Base-by-base conservation (phyloP, 1,139 yeast species). In the Hemisphaericaspora xylanilytica region DNA sequence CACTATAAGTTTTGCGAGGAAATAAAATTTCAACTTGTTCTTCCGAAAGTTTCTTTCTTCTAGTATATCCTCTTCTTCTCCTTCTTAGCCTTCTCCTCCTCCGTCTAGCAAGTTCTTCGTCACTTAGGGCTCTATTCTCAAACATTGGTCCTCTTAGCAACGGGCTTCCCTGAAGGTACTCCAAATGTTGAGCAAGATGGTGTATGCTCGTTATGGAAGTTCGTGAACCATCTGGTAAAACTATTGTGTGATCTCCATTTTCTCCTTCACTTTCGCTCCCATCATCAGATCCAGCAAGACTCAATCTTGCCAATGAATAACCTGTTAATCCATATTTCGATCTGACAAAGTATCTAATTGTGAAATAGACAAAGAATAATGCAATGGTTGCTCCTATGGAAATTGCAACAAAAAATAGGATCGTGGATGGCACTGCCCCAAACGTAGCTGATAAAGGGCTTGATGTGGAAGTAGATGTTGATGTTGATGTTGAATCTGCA, bases 21-120 rank as follows among this genome's bases (percentile, higher is more conserved):
- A 85, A 85, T 37, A 81, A 61, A 34, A 70, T 71, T 39, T 85
- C 81, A 17, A 85, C 80, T 51, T 85, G 85, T 10, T 68, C 75
- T 30, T 70, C 69, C 0, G 86, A 69, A 41, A 83, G 64, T 50
- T 74, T 74, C 53, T 73, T 72, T 71, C 77, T 78, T 46, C 70
- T 68, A 22, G 67, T 57, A 43, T 59, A 71, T 29, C 75, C 52
- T 13, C 67, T 65, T 20, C 70, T 53, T 39, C 72, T 52, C 43
- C 73, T 57, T 41, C 75, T 50, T 33, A 70, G 46, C 28, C 65
- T 44, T 27, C 43, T 34, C 10, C 42, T 36, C 27, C 62, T 34
- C 28, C 47, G 33, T 27, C 51, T 29, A n/a, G 42, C 30, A 15
- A 24, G 49, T 42, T 29, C 50, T 32, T n/a, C 49, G 25, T 30